Percentiles rank a stretch among this genome's conserved stretches.
Evolutionary conservation across 1,284 basidiomycete species (phyloP).

Genomic region (Cryptococcus neoformans): DNA sequence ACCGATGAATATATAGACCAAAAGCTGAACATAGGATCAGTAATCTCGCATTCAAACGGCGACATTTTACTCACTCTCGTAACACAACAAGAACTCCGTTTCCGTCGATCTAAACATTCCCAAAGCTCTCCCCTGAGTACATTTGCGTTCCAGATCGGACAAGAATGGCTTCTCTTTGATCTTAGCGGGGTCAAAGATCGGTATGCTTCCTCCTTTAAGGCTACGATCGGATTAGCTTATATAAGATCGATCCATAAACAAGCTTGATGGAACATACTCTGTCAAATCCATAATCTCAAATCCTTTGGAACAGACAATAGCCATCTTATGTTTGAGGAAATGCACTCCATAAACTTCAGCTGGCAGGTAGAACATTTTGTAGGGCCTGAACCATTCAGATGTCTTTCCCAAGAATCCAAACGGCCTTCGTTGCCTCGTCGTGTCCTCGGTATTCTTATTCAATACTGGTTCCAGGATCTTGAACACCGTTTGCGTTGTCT

Average conservation of each 20-base stretch:
- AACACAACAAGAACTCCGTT: constrained; percentile 88
- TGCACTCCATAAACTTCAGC: constrained; percentile 84
- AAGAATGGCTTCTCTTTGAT: constrained; percentile 65
- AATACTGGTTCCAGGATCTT: constrained; percentile 88
- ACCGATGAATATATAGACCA: constrained; percentile 58
- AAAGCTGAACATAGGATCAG: constrained; percentile 62
- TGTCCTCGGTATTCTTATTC: constrained; percentile 74
- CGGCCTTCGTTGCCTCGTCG: constrained; percentile 56
- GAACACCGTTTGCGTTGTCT: constrained; percentile 89
- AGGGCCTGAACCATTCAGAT: constrained; percentile 88
- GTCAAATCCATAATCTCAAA: constrained; percentile 96
- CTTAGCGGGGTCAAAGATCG: constrained; percentile 59
- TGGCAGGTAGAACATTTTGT: constrained; percentile 89
- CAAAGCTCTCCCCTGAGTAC: constrained; percentile 72
- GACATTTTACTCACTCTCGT: constrained; percentile 62
- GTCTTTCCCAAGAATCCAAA: constrained; percentile 70
- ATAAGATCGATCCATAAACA: constrained; percentile 1
- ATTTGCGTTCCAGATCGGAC: constrained; percentile 70
- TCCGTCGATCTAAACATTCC: constrained; percentile 89
- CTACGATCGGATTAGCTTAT: constrained; percentile 46
- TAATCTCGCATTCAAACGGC: neutral
- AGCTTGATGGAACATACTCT: constrained; percentile 58
- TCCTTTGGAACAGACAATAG: constrained; percentile 87
- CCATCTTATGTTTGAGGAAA: constrained; percentile 87
- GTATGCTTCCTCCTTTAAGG: constrained; percentile 82